Conservation (phyloP, 2,329 filamentous ascomycete genomes). For the Nigrograna mackinnonii region DNA sequence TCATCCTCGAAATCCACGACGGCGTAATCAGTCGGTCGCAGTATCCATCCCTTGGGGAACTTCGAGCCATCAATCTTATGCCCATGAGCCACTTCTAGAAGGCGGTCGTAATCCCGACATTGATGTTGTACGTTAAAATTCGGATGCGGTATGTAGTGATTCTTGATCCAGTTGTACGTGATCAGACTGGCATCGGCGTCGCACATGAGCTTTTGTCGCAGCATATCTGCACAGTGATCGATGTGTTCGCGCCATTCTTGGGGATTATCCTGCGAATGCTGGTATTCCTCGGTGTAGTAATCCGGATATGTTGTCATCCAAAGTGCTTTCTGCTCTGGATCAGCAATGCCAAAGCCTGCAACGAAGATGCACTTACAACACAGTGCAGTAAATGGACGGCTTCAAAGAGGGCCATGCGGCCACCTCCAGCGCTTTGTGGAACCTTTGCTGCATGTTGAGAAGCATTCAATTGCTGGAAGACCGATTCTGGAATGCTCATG, state of each 20-base stretch:
- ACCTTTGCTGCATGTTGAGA: constrained; percentile 6
- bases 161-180: constrained; percentile 16
- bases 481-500: constrained; percentile 7
- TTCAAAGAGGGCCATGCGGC: constrained; percentile 9
- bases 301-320: constrained; percentile 10
- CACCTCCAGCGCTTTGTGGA: constrained; percentile 1
- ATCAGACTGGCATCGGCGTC: constrained; percentile 11
- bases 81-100: constrained; percentile 1
- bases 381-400: constrained; percentile 11
- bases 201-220: constrained; percentile 18
- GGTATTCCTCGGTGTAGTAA: constrained; percentile 4
- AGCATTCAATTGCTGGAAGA: constrained; percentile 5
- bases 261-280: not conserved
- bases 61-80: constrained; percentile 2
- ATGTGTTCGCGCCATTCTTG: constrained; percentile 9
- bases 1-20: constrained; percentile 9
- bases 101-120: constrained; percentile 9
- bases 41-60: constrained; percentile 5
- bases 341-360: no score
- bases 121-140: constrained; percentile 16
- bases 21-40: constrained; percentile 2
- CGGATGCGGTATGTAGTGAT: constrained; percentile 9
- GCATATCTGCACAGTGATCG: constrained; percentile 17
- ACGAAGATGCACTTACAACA: constrained; percentile 5
- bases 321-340: constrained; percentile 2